These are phyloP conservation scores for Candida broadrunensis DNA, from an alignment of 805 yeast species.

Conservation along the genomic window DNA sequence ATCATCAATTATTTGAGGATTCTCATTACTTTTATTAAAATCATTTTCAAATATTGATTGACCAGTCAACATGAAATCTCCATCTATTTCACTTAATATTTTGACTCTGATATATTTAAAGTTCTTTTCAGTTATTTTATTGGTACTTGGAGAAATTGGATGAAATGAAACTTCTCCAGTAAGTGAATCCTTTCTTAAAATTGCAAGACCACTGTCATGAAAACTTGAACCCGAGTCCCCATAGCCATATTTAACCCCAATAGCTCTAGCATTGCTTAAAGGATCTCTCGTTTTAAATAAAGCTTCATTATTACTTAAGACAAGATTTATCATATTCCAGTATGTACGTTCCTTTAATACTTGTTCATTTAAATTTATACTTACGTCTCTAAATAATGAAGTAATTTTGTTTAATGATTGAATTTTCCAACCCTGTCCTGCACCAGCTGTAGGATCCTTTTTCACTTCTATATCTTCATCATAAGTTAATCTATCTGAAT, in stretches of 20 bases:
- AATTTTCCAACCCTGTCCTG: conserved; percentile 83
- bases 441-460: conserved; percentile 22
- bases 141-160: conserved; percentile 26
- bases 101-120: conserved; percentile 57
- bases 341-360: conserved; percentile 60
- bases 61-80: conserved; percentile 55
- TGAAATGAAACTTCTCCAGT: conserved; percentile 32
- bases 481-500: conserved; percentile 39
- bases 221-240: conserved; percentile 86
- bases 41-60: conserved; percentile 41
- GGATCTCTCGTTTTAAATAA: conserved; percentile 66
- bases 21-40: conserved; percentile 10
- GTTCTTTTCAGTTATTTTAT: conserved; percentile 30
- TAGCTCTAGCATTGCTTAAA: conserved; percentile 40
- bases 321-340: conserved; percentile 56
- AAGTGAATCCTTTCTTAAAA: conserved; percentile 48
- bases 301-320: conserved; percentile 51
- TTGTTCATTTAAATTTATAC: conserved; percentile 50
- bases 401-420: conserved; percentile 62
- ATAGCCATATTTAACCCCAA: conserved; percentile 87
- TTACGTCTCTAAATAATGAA: conserved; percentile 47
- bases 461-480: conserved; percentile 14
- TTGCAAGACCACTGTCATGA: conserved; percentile 72
- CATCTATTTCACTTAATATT: conserved; percentile 52
- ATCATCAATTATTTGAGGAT: conserved; percentile 39